These are phyloP conservation scores for Diplocarpon rosae DNA, from an alignment of 2,329 filamentous ascomycete species.

Conservation along the genomic window DNA sequence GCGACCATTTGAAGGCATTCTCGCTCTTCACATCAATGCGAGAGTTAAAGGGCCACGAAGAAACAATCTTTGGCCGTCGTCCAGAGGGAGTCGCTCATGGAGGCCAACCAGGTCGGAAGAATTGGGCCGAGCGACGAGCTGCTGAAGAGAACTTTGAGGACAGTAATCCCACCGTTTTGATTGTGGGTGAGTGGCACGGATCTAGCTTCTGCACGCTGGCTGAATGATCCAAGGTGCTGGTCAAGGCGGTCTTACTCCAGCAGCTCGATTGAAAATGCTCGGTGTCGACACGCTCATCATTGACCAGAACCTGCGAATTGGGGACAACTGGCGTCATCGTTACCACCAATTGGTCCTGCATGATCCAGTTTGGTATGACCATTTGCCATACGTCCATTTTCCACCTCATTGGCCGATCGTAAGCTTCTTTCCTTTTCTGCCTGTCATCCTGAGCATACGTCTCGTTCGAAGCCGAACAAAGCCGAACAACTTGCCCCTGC, in stretches of 20 bases:
- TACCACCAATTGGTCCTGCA: conserved; percentile 55
- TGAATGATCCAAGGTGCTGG: conserved; percentile 37
- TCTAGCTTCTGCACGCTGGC: neutral
- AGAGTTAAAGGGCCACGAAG: conserved; percentile 42
- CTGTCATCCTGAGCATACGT: too few relatives aligned
- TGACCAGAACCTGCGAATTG: conserved; percentile 45
- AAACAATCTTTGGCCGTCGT: conserved; percentile 35
- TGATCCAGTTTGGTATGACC: conserved; percentile 48
- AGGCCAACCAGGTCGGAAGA: conserved; percentile 39
- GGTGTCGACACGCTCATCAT: conserved; percentile 45
- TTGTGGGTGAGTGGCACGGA: conserved; percentile 39
- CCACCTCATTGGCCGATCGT: conserved; percentile 51
- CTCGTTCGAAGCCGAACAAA: too few relatives aligned
- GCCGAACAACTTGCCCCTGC: too few relatives aligned
- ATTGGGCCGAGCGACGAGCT: conserved; percentile 45
- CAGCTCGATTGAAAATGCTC: conserved; percentile 48
- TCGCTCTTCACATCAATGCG: conserved; percentile 49
- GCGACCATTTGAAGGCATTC: conserved; percentile 46
- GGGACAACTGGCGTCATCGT: conserved; percentile 53
- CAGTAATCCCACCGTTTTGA: conserved; percentile 43
- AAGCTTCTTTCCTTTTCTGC: neutral
- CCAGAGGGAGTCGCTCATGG: conserved; percentile 46
- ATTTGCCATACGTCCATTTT: conserved; percentile 54
- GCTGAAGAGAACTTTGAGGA: conserved; percentile 35
- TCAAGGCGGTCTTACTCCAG: conserved; percentile 46